Conservation (phyloP, 1,284 basidiomycete genomes). For the Fistulinella cinereoalba region DNA sequence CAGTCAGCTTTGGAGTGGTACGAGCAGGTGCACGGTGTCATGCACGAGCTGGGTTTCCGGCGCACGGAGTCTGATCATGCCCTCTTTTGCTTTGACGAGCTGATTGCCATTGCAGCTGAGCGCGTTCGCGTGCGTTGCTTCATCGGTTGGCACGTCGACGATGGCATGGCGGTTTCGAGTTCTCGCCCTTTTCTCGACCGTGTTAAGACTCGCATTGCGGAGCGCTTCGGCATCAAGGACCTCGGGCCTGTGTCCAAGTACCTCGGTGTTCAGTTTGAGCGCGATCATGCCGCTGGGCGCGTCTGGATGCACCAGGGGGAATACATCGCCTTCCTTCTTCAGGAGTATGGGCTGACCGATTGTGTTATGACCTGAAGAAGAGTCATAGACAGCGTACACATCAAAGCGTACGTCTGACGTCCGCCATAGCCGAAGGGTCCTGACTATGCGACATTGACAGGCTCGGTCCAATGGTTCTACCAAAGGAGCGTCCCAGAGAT, state of each 20-base stretch:
- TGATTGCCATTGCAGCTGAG: neutral
- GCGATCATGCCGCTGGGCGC: no score
- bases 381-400: no score
- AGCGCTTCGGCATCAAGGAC: neutral
- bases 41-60: conserved; percentile 2
- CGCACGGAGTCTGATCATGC: neutral
- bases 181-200: neutral
- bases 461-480: no score
- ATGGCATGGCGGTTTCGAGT: neutral
- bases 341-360: no score
- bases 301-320: no score
- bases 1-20: conserved; percentile 8
- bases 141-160: neutral
- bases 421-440: no score
- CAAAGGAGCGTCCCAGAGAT: no score
- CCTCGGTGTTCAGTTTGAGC: neutral
- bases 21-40: neutral
- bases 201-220: neutral
- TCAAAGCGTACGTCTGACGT: no score
- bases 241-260: neutral
- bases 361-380: no score
- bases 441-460: no score
- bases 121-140: neutral
- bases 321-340: no score
- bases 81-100: conserved; percentile 13